Evolutionary conservation across 1,139 yeast genomes (phyloP), one percentile per base, ranked within the genome.

Genomic region (Diutina scorzettiae): DNA sequence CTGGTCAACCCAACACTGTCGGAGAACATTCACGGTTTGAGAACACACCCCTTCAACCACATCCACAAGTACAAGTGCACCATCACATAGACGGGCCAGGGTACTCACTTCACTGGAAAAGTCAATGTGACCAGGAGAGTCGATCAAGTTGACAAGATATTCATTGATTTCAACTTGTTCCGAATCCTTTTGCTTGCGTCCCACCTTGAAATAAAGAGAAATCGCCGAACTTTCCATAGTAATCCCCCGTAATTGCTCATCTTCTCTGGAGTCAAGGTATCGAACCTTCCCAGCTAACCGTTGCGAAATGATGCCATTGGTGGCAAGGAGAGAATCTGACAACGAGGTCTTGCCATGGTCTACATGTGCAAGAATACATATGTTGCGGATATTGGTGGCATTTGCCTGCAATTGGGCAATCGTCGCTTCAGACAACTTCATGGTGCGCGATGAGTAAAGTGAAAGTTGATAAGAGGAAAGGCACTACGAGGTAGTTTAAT

Each of bases 21-120:
- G 74, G 46, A 93, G 66, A 1, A 93, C 98, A 21, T 93, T 89
- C 8, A 91, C 85, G 0, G 98, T 93, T 57, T 91, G 98, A 0
- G 96, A 87, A 54, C 97, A 87, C 0, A 93, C 97, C 27, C 99
- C 99, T 62, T 93, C 99, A 3, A 93, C 96, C 2, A 85, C 97
- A 59, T 91, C 98, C 1, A 93, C 96, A 18, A 93, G 66, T 0
- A 93, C 93, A 4, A 93, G 81, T 0, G 97, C 96, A 30, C 97
- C 97, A 57, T 93, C 99, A 62, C 97, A 93, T 41, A 93, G 66
- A 54, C 98, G 71, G 2, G 97, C 86, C 0, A 97, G 95, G 0
- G 96, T 84, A 14, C 96, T 84, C 0, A 93, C 98, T 56, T 93
- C 99, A 6, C 94, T 82, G 1, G 95, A 82, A 57, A 93, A 93